Evolutionary conservation across 148 eudicot genomes (phyloP).

Genomic region (Cornus controversa): DNA sequence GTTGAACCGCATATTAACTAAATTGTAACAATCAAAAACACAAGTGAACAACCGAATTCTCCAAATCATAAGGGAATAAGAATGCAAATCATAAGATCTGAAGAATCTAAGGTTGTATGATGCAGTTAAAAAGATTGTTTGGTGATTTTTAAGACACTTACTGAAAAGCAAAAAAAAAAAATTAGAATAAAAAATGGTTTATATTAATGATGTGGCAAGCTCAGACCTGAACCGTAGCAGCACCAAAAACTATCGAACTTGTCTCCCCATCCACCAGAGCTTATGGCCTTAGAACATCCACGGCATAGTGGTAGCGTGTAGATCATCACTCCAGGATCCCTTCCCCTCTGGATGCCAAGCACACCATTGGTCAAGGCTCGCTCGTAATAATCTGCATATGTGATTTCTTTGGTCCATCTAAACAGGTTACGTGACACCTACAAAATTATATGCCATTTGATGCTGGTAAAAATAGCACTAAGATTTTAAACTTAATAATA

Average conservation of each 20-base stretch:
- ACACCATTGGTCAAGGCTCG: conserved; percentile 88
- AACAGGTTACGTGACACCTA: conserved; percentile 88
- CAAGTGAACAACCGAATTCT: background rate
- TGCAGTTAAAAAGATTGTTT: too few species aligned
- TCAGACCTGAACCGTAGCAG: conserved; percentile 90
- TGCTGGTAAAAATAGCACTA: background rate
- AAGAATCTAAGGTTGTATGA: too few species aligned
- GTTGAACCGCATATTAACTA: background rate
- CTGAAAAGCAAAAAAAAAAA: background rate
- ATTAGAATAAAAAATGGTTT: too few species aligned
- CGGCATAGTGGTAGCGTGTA: conserved; percentile 85
- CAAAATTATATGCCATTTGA: background rate
- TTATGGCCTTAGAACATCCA: conserved; percentile 68
- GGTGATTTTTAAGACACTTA: too few species aligned
- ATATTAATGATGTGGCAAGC: background rate
- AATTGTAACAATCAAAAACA: background rate
- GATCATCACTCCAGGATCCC: conserved; percentile 86
- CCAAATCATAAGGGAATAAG: background rate
- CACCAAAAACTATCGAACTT: conserved; percentile 76
- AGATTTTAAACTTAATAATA: background rate
- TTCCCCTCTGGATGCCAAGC: conserved; percentile 80
- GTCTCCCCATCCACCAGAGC: conserved; percentile 72
- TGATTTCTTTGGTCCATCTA: conserved; percentile 82
- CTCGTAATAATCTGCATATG: conserved; percentile 91
- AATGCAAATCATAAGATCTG: background rate